phyloP scores from a whole-genome alignment of 306 rosid genomes.

The Gastrolobium bilobum region DNA sequence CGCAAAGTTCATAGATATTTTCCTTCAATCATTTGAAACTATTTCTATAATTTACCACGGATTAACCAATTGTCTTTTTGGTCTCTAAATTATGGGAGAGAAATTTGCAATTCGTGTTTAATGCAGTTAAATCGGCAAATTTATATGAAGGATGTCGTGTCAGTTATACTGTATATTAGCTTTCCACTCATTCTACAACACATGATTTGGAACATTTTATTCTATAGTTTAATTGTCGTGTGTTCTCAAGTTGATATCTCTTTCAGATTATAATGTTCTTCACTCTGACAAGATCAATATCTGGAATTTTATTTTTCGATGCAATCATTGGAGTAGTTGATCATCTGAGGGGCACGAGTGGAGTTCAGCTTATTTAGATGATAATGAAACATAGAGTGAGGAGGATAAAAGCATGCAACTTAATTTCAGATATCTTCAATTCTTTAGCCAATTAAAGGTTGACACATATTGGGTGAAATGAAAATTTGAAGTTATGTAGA shows the following conservation, averaged over 20 bases:
- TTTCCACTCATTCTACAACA: too few species aligned
- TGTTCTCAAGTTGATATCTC: neutral
- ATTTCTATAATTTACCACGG: too few species aligned
- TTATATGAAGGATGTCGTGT: too few species aligned
- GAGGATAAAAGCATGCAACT: neutral
- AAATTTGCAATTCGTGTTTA: slow-evolving; percentile 28
- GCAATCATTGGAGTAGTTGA: neutral
- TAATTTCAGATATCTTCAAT: neutral
- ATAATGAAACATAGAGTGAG: neutral
- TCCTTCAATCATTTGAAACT: neutral
- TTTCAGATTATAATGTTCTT: neutral
- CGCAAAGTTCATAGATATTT: neutral
- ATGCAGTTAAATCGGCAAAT: neutral
- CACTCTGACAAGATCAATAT: neutral
- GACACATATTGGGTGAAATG: neutral
- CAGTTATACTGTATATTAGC: too few species aligned
- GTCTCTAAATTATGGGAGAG: neutral
- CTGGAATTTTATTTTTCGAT: neutral
- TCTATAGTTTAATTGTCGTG: neutral
- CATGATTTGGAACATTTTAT: too few species aligned
- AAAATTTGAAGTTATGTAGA: neutral
- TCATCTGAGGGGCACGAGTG: neutral
- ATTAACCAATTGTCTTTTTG: slow-evolving; percentile 5
- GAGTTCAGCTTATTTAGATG: slow-evolving; percentile 5
- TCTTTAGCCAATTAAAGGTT: neutral